A percentile compares a stretch with the other conserved stretches of the same genome.
phyloP scores from a whole-genome alignment of 2,329 filamentous ascomycete species.

The Mycosphaerelloides madeirae region DNA sequence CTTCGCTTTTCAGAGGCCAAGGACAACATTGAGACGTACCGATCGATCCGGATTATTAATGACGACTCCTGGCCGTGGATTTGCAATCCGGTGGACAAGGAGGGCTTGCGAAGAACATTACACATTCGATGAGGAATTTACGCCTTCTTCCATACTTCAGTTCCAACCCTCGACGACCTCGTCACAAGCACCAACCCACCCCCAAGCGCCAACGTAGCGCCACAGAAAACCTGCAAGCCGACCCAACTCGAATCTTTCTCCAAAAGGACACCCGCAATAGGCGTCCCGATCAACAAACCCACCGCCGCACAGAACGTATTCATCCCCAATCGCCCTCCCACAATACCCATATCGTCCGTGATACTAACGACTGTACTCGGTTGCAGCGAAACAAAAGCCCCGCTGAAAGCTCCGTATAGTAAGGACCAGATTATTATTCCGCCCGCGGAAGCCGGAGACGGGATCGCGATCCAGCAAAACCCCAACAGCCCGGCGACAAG shows the following conservation, averaged over 20 bases:
- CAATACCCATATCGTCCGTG: constrained; percentile 15
- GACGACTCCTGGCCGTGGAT: no score
- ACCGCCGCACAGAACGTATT: constrained; percentile 21
- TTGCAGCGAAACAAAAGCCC: constrained; percentile 39
- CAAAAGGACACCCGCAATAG: constrained; percentile 22
- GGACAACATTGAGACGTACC: no score
- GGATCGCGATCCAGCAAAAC: constrained; percentile 35
- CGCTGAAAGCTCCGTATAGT: constrained; percentile 44
- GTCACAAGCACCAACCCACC: constrained; percentile 16
- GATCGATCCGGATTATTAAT: no score
- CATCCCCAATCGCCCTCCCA: constrained; percentile 25
- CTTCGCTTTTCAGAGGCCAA: no score
- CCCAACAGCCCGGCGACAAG: constrained; percentile 20
- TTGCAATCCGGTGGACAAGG: no score
- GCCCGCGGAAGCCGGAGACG: constrained; percentile 21
- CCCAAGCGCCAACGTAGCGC: constrained; percentile 17
- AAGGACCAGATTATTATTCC: constrained; percentile 37
- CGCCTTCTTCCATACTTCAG: constrained; percentile 12
- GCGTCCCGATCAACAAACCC: constrained; percentile 25
- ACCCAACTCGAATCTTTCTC: constrained; percentile 10
- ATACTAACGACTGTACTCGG: constrained; percentile 33
- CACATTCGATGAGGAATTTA: neutral
- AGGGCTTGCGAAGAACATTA: no score
- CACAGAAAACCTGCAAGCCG: constrained; percentile 22
- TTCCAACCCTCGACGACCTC: constrained; percentile 14